A percentile compares a stretch with the other conserved stretches of the same genome.
phyloP scores from a whole-genome alignment of 495 filamentous ascomycete genomes.

The Aspergillus bertholletiae region DNA sequence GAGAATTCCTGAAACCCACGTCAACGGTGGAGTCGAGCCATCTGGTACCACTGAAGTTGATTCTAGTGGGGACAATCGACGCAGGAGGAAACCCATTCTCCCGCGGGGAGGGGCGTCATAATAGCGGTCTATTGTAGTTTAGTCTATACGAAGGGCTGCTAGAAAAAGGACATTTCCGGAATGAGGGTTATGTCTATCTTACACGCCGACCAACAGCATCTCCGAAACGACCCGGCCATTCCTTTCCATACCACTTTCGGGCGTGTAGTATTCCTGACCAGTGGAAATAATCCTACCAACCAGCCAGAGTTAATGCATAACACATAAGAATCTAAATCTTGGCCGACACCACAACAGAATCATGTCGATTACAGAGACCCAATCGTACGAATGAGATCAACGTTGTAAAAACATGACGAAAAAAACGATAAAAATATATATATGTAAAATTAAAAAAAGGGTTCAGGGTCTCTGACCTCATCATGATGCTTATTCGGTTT shows the following conservation, averaged over 20 bases:
- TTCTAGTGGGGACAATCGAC: background rate
- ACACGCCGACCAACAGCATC: too few relatives aligned
- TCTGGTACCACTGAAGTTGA: conserved; percentile 11
- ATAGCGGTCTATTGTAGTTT: background rate
- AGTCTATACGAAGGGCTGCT: too few relatives aligned
- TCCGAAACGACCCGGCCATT: background rate
- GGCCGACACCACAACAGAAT: too few relatives aligned
- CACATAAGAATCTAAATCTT: too few relatives aligned
- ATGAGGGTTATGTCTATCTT: background rate
- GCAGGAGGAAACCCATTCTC: background rate
- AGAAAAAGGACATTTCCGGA: background rate
- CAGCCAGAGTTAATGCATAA: too few relatives aligned
- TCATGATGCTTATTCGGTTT: conserved; percentile 16
- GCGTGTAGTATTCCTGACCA: too few relatives aligned
- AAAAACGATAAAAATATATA: background rate
- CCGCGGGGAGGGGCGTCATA: background rate
- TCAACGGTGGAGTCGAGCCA: conserved; percentile 10
- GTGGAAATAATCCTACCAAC: too few relatives aligned
- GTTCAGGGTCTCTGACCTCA: conserved; percentile 25
- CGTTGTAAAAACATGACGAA: background rate
- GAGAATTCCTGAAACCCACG: conserved; percentile 6
- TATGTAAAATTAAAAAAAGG: too few relatives aligned
- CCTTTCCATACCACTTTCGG: too few relatives aligned
- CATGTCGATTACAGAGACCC: too few relatives aligned
- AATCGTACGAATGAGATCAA: background rate